A percentile compares a stretch with the other conserved stretches of the same genome.
These are phyloP conservation scores for Rutstroemia sp. DNA, from an alignment of 2,329 filamentous ascomycete species.

Conservation along the genomic window DNA sequence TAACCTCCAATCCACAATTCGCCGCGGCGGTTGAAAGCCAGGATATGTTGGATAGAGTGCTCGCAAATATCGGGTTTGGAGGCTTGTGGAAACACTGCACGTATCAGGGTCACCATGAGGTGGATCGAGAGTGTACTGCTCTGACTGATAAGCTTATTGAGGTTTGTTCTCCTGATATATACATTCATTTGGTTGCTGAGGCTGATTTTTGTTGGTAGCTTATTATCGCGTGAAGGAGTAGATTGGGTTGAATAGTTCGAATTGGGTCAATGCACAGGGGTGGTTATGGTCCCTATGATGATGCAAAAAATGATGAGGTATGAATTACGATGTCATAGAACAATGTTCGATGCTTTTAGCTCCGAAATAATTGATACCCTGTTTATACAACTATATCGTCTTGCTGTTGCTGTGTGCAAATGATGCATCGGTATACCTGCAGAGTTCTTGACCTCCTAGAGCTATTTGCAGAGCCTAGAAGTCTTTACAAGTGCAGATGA, in stretches of 20 bases:
- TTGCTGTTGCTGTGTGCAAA: neutral
- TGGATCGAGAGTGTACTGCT: conserved; percentile 27
- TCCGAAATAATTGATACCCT: conserved; percentile 9
- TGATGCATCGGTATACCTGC: too few species aligned
- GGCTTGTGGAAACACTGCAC: conserved; percentile 48
- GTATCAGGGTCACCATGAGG: conserved; percentile 26
- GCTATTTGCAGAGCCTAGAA: too few species aligned
- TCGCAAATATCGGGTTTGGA: conserved; percentile 55
- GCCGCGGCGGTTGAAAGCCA: conserved; percentile 40
- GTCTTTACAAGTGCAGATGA: too few species aligned
- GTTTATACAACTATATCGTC: neutral
- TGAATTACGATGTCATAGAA: conserved; percentile 7
- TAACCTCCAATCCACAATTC: conserved; percentile 48
- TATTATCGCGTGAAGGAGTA: conserved; percentile 9
- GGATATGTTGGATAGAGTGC: conserved; percentile 42
- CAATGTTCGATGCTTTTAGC: neutral
- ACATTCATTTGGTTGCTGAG: neutral
- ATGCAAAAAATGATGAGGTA: neutral
- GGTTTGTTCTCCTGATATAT: conserved; percentile 14
- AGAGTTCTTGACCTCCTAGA: too few species aligned
- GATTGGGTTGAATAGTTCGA: neutral
- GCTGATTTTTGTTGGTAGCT: conserved; percentile 8
- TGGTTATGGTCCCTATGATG: neutral
- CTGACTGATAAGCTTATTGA: conserved; percentile 27
- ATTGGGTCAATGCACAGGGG: neutral